Evolutionary conservation across 2,329 filamentous ascomycete genomes (phyloP).

Genomic region (Teratosphaeria gauchensis): DNA sequence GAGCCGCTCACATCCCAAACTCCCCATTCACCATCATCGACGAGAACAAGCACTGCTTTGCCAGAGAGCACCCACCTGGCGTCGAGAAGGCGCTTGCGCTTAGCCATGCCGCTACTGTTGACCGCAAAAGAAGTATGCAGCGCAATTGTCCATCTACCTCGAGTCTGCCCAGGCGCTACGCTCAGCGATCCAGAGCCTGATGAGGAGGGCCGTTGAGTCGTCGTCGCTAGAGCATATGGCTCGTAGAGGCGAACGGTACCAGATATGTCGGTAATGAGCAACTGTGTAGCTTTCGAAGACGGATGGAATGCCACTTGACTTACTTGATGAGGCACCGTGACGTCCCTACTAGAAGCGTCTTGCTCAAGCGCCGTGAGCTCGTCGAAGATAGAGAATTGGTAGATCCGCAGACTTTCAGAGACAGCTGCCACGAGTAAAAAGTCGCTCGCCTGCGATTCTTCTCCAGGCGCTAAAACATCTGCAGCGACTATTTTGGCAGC

Average conservation of each 20-base stretch:
- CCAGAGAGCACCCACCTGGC: slow-evolving; percentile 40
- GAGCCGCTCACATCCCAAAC: slow-evolving; percentile 35
- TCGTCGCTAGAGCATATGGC: slow-evolving; percentile 31
- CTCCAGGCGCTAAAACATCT: background rate
- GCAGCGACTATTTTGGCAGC: slow-evolving; percentile 6
- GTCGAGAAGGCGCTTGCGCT: slow-evolving; percentile 40
- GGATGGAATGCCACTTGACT: slow-evolving; percentile 18
- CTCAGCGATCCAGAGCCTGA: background rate
- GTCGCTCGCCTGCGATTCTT: background rate
- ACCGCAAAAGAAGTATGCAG: slow-evolving; percentile 19
- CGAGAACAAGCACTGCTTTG: slow-evolving; percentile 35
- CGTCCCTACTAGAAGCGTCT: slow-evolving; percentile 4
- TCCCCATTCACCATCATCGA: slow-evolving; percentile 44
- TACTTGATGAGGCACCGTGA: slow-evolving; percentile 9
- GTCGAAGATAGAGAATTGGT: slow-evolving; percentile 14
- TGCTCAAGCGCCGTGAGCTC: slow-evolving; percentile 9
- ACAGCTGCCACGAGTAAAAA: slow-evolving; percentile 8
- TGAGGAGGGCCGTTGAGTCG: slow-evolving; percentile 3
- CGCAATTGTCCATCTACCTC: slow-evolving; percentile 21
- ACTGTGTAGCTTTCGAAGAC: slow-evolving; percentile 19
- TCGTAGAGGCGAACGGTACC: slow-evolving; percentile 51
- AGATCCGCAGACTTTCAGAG: slow-evolving; percentile 12
- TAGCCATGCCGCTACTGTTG: slow-evolving; percentile 20
- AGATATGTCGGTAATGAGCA: slow-evolving; percentile 46
- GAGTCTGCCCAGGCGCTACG: background rate